Conservation (phyloP, 2,329 filamentous ascomycete genomes). For the Exophiala oligosperma region DNA sequence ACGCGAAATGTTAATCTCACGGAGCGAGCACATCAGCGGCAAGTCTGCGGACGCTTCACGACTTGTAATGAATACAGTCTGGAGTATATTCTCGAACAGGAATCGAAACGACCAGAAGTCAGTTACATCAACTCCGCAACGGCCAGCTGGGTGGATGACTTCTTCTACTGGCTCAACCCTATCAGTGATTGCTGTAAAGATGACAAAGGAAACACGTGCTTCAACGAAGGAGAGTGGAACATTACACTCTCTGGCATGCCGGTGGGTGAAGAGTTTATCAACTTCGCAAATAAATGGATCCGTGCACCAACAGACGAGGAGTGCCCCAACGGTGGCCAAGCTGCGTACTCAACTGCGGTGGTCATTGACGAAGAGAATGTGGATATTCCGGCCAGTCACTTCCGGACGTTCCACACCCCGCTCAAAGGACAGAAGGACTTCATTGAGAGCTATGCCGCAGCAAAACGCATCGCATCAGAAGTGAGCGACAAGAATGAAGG, state of each 20-base stretch:
- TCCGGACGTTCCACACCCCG: constrained; percentile 85
- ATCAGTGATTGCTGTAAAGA: constrained; percentile 72
- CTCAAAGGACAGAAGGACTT: constrained; percentile 88
- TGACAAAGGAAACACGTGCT: constrained; percentile 72
- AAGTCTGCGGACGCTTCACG: constrained; percentile 87
- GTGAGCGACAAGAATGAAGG: constrained; percentile 68
- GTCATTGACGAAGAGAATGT: constrained; percentile 68
- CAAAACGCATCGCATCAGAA: constrained; percentile 79
- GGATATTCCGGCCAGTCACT: constrained; percentile 80
- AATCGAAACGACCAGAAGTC: constrained; percentile 82
- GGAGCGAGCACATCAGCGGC: constrained; percentile 71
- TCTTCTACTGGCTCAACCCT: constrained; percentile 94
- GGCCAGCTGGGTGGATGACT: constrained; percentile 96
- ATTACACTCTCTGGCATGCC: constrained; percentile 89
- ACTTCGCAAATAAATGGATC: constrained; percentile 83
- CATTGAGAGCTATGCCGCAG: constrained; percentile 84
- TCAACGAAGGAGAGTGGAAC: constrained; percentile 81
- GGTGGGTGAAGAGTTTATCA: constrained; percentile 83
- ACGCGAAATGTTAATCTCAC: constrained; percentile 79
- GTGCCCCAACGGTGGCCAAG: constrained; percentile 85
- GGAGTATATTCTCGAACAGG: constrained; percentile 87
- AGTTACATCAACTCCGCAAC: constrained; percentile 87
- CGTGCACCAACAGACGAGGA: constrained; percentile 74
- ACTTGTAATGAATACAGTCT: constrained; percentile 82
- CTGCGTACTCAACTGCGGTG: constrained; percentile 81